phyloP scores from a whole-genome alignment of 2,329 filamentous ascomycete species.

The Colletotrichum karsti region DNA sequence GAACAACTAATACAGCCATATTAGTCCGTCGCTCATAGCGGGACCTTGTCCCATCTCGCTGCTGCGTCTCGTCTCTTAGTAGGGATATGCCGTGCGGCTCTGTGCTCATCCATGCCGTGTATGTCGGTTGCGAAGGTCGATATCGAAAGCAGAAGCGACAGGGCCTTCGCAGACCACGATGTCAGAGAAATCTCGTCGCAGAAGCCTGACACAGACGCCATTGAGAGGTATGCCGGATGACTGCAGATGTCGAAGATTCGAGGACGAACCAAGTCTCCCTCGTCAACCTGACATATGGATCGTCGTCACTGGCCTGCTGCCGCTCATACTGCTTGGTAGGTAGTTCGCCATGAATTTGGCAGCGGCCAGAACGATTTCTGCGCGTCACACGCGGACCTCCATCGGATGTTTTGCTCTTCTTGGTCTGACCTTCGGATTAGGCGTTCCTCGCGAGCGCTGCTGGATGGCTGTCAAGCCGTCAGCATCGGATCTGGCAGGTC shows the following conservation, averaged over 20 bases:
- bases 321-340: not conserved
- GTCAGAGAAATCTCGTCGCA: not conserved
- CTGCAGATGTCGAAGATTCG: not conserved
- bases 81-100: not conserved
- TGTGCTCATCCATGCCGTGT: not conserved
- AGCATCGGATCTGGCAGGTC: not conserved
- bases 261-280: not conserved
- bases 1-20: no score
- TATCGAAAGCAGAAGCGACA: not conserved
- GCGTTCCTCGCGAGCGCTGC: not conserved
- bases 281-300: constrained; percentile 1
- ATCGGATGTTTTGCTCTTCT: not conserved
- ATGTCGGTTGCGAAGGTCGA: not conserved
- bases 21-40: not conserved
- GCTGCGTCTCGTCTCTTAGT: no score
- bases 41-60: no score
- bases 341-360: no score
- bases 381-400: not conserved
- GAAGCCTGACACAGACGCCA: not conserved
- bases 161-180: not conserved
- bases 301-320: not conserved
- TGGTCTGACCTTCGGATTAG: not conserved
- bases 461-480: not conserved
- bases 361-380: not conserved
- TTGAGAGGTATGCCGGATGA: not conserved